phyloP scores from a whole-genome alignment of 129 eudicot genomes.

The Ambrosia artemisiifolia region DNA sequence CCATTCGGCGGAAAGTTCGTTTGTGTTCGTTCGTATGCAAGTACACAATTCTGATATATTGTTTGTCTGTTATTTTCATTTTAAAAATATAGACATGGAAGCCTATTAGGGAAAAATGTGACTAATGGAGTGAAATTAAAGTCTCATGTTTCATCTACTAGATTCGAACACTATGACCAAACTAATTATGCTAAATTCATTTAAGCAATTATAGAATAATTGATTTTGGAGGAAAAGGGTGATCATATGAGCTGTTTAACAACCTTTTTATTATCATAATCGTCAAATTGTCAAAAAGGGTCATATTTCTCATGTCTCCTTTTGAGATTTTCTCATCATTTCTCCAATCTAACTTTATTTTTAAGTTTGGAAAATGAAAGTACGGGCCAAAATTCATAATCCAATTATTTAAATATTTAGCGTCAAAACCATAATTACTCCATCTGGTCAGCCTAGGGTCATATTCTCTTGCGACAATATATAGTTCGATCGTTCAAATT shows the following conservation, averaged over 20 bases:
- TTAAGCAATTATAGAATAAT: conserved; percentile 21
- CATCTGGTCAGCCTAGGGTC: too few species aligned
- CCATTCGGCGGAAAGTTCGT: too few species aligned
- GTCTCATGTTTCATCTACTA: background rate
- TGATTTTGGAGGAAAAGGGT: conserved; percentile 28
- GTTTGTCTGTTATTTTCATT: too few species aligned
- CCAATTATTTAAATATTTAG: background rate
- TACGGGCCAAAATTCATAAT: background rate
- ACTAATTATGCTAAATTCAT: conserved; percentile 10
- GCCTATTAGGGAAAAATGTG: too few species aligned
- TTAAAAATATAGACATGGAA: too few species aligned
- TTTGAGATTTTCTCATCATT: conserved; percentile 31
- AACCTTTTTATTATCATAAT: conserved; percentile 24
- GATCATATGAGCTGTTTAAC: conserved; percentile 32
- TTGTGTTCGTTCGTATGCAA: too few species aligned
- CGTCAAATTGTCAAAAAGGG: conserved; percentile 24
- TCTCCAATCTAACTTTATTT: conserved; percentile 18
- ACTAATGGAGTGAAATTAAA: too few species aligned
- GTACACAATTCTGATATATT: too few species aligned
- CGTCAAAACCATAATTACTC: background rate
- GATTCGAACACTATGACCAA: background rate
- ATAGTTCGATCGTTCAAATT: background rate
- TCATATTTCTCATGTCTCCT: conserved; percentile 20
- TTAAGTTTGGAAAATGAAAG: conserved; percentile 5
- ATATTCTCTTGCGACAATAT: background rate